These are phyloP conservation scores for Malania oleifera DNA, from an alignment of 164 flowering plant genomes.

Conservation along the genomic window DNA sequence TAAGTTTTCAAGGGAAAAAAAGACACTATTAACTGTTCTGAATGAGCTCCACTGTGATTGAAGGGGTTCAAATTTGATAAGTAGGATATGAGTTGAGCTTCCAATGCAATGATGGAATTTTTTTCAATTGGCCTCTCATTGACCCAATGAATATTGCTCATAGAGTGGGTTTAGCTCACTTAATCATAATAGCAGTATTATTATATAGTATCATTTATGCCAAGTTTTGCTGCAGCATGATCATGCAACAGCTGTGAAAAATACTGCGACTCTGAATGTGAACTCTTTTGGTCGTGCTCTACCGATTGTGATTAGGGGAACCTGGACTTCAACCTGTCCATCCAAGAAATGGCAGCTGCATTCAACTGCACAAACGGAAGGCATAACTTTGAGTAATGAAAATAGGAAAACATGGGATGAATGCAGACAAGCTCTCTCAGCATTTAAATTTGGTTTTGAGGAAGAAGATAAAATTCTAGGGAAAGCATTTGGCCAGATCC, in stretches of 20 bases:
- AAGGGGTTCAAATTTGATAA: no score
- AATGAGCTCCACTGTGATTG: no score
- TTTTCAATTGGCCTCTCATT: no score
- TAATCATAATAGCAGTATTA: no score
- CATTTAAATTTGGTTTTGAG: conserved; percentile 41
- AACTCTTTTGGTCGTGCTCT: conserved; percentile 11
- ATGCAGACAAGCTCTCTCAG: conserved; percentile 51
- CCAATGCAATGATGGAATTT: no score
- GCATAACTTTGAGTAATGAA: conserved; percentile 36
- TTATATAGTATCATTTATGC: background rate
- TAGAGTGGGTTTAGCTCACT: no score
- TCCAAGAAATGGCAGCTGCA: conserved; percentile 44
- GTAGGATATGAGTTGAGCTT: no score
- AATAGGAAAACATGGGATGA: conserved; percentile 64
- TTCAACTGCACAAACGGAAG: conserved; percentile 38
- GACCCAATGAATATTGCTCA: no score
- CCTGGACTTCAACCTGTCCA: conserved; percentile 8
- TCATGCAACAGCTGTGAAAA: conserved; percentile 22
- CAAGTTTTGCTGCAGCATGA: conserved; percentile 37
- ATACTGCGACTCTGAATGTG: conserved; percentile 8
- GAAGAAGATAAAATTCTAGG: conserved; percentile 74
- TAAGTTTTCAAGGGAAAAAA: no score
- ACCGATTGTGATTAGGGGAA: conserved; percentile 12
- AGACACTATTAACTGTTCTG: no score
- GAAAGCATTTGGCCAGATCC: conserved; percentile 84